phyloP scores from a whole-genome alignment of 257 asterid genomes.

The Gentiana macrophylla region DNA sequence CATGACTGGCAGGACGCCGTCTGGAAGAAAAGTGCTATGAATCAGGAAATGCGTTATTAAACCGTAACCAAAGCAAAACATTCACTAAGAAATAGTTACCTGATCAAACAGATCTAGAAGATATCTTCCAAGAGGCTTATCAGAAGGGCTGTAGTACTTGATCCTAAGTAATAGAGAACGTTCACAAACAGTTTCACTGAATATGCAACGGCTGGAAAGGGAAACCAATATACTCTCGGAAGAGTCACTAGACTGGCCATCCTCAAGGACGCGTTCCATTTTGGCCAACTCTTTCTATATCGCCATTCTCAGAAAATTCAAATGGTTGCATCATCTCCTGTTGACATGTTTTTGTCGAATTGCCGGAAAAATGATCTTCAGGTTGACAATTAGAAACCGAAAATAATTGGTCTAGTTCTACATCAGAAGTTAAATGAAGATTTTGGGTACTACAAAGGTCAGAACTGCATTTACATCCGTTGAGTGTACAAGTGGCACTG shows the following conservation, averaged over 20 bases:
- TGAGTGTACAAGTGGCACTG: constrained; percentile 27
- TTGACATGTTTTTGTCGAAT: constrained; percentile 15
- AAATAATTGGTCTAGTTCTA: constrained; percentile 9
- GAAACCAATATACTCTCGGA: constrained; percentile 77
- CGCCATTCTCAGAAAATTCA: constrained; percentile 27
- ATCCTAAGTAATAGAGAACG: constrained; percentile 71
- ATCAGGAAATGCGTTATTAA: background rate
- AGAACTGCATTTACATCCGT: constrained; percentile 25
- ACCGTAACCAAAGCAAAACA: background rate
- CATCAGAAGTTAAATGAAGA: constrained; percentile 29
- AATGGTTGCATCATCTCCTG: constrained; percentile 27
- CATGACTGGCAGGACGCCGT: constrained; percentile 61
- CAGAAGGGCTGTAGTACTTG: constrained; percentile 73
- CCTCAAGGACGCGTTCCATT: constrained; percentile 31
- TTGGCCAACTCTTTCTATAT: constrained; percentile 24
- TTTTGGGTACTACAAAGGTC: constrained; percentile 29
- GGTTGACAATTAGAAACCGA: constrained; percentile 6
- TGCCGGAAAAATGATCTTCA: constrained; percentile 5
- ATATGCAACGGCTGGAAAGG: constrained; percentile 73
- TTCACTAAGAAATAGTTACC: constrained; percentile 33
- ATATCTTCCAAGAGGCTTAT: constrained; percentile 90
- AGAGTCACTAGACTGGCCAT: constrained; percentile 39
- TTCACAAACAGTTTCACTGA: constrained; percentile 64
- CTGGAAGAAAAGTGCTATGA: constrained; percentile 28
- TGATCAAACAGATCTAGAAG: constrained; percentile 74